Evolutionary conservation across 2,329 filamentous ascomycete genomes (phyloP), one percentile per base, ranked within the genome.

Genomic region (Periglandula ipomoeae): DNA sequence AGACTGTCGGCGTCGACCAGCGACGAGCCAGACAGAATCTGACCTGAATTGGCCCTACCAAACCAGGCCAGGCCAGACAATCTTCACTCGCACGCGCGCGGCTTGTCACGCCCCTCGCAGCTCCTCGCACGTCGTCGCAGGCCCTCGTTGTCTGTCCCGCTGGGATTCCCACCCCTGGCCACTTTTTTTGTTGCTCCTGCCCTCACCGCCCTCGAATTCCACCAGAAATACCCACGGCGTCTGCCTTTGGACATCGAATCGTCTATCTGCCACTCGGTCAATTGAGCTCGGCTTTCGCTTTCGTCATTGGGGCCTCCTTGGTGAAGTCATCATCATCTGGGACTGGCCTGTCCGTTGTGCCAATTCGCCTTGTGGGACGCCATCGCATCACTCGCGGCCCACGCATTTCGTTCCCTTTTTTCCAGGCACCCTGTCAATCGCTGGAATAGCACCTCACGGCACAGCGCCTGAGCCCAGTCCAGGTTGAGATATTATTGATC

Each of bases 141-240:
- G 30, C 15, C 3, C 10, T 10, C 30, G 10, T 5, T 32, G 30
- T 32, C 10, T 32, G 30, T 32, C 30, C 30, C 30, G 30, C 6
- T 13, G 27, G 27, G 27, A 27, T 27, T 30, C 23, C 42, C 23
- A 32, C 19, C 38, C 40, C 37, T 13, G 23, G 30, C 46, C 43
- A 26, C 27, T 38, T 30, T 17, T 40, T 40, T 15, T 7, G 35
- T 42, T 15, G 32, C 37, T 27, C 35, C 26, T 32, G 27, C 30
- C 37, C 32, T 47, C 47, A 40, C 46, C 44, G 30, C 35, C 38
- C 30, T 35, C 39, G 20, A 17, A 44, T 46, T 32, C 32, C 39
- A 44, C 38, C 13, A 23, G 32, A 27, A 42, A 26, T n/a, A 26
- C n/a, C 7, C 11, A 26, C 22, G 23, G 17, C 22, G 11, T 26